Base-by-base conservation (phyloP, 805 yeast genomes). In the Blastobotrys americana region DNA sequence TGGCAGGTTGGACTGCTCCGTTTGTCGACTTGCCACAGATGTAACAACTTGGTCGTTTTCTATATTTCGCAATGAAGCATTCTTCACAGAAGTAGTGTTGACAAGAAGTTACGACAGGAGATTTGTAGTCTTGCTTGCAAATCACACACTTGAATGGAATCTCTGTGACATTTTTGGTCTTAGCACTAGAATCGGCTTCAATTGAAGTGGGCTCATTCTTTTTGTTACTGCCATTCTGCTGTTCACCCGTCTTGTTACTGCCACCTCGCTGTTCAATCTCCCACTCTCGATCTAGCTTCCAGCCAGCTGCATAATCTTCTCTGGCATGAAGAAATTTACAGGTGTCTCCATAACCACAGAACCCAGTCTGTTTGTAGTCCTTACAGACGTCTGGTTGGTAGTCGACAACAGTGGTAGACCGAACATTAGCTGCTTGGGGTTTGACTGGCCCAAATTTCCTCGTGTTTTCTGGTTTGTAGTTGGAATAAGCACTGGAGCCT, bases 291-390 rank as follows among this genome's bases (percentile, higher is more conserved):
- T 72, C 74, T 4, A 81, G 60, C 47, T 81, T 78, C 77, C 80
- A 77, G 23, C 81, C 84, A 39, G 80, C 80, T 44, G 72, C 75
- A 65, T 80, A 83, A 57, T 86, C 95, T 54, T 86, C 97, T 63
- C 99, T 67, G 13, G 85, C 77, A 60, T 93, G 99, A 28, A 90
- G 61, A 61, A 93, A 93, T 66, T 93, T 93, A 68, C 99, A 93
- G 28, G 93, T 82, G 55, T 93, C 98, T 5, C 99, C 99, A 60
- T 82, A 93, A 4, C 97, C 97, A 71, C 98, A 93, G 59, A 79
- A 89, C 0, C 98, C 99, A 0, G 94, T 89, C 53, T 82, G 84
- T 47, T 78, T 74, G 62, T 75, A 93, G 62, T 93, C 97, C 58
- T 90, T 93, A 60, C 98, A 93, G 1, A 93, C 81, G 58, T 93